Evolutionary conservation across 73 alveolate species (phyloP).

Genomic region (Paramecium sexaurelia): DNA sequence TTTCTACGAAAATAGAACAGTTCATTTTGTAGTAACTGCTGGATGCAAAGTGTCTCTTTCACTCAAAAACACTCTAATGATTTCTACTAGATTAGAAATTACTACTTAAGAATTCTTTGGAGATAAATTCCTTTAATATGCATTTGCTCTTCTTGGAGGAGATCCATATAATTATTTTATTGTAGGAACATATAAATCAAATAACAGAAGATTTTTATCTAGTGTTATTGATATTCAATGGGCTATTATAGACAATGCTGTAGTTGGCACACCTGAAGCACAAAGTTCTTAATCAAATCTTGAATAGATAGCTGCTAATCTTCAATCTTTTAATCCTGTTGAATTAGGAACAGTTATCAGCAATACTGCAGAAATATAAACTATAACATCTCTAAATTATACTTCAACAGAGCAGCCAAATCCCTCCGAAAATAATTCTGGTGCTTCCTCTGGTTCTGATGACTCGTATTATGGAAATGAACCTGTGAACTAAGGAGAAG

Average conservation of each 20-base stretch:
- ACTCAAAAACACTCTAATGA: neutral
- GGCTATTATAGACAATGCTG: neutral
- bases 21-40: slow-evolving; percentile 58
- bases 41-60: slow-evolving; percentile 53
- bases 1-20: slow-evolving; percentile 45
- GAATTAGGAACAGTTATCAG: slow-evolving; percentile 14
- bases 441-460: neutral
- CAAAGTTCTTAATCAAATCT: neutral
- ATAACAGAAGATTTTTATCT: slow-evolving; percentile 34
- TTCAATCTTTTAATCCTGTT: neutral
- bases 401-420: slow-evolving; percentile 20
- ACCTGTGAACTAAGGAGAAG: neutral
- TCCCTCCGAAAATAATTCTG: neutral
- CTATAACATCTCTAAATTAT: neutral
- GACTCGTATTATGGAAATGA: slow-evolving; percentile 6
- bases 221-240: neutral
- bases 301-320: neutral
- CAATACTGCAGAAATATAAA: slow-evolving; percentile 9
- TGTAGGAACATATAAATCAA: neutral
- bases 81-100: slow-evolving; percentile 24
- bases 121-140: neutral
- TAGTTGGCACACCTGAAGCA: neutral
- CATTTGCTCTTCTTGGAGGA: slow-evolving; percentile 50
- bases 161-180: slow-evolving; percentile 58
- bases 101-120: slow-evolving; percentile 27